Conservation (phyloP, 2,329 filamentous ascomycete genomes). For the Bipolaris sorokiniana region DNA sequence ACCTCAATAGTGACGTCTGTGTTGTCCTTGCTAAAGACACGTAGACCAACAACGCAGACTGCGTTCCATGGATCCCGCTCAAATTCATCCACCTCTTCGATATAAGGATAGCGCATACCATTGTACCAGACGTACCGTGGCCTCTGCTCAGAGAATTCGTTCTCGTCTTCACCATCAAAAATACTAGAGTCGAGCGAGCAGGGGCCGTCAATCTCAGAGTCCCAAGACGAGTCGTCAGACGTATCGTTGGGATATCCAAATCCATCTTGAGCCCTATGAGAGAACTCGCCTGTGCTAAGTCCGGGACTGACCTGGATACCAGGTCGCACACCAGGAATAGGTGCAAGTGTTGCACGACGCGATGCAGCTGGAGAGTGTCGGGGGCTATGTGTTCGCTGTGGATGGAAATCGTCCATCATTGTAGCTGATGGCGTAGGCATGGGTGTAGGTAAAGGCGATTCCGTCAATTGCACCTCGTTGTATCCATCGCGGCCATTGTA, state of each 20-base stretch:
- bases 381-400: slow-evolving; percentile 39
- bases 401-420: slow-evolving; percentile 40
- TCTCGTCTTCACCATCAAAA: slow-evolving; percentile 27
- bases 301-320: slow-evolving; percentile 44
- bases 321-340: slow-evolving; percentile 44
- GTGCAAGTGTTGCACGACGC: slow-evolving; percentile 47
- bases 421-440: slow-evolving; percentile 31
- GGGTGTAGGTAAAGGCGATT: slow-evolving; percentile 44
- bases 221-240: slow-evolving; percentile 51
- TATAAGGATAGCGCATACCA: slow-evolving; percentile 28
- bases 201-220: slow-evolving; percentile 49
- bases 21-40: slow-evolving; percentile 63
- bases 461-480: slow-evolving; percentile 36
- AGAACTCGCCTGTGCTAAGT: slow-evolving; percentile 36
- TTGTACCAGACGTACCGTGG: slow-evolving; percentile 32
- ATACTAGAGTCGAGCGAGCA: slow-evolving; percentile 36
- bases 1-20: slow-evolving; percentile 59
- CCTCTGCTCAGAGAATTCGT: slow-evolving; percentile 19
- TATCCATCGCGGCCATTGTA: slow-evolving; percentile 45
- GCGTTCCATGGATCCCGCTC: slow-evolving; percentile 65
- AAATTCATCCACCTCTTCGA: slow-evolving; percentile 53
- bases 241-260: slow-evolving; percentile 39
- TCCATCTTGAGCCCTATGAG: slow-evolving; percentile 39
- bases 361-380: slow-evolving; percentile 39
- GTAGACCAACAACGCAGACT: slow-evolving; percentile 64